Evolutionary conservation across 768 basidiomycete species (phyloP).

Genomic region (Pulveroboletus sp.): DNA sequence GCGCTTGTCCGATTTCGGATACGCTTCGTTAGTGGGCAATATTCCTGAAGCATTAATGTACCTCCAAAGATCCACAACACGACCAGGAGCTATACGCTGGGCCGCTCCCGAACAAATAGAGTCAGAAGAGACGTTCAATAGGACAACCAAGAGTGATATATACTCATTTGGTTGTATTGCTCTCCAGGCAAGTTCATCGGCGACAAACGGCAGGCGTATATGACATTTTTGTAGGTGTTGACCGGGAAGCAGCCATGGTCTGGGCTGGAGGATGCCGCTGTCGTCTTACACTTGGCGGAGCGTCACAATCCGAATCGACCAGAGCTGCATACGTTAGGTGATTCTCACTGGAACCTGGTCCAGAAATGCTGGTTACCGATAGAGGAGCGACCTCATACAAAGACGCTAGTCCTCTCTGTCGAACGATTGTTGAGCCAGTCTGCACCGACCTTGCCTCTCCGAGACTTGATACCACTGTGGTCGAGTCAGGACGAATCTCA

Average conservation of each 20-base stretch:
- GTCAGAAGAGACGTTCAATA: slow-evolving; percentile 7
- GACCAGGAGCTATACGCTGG: slow-evolving; percentile 39
- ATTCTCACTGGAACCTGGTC: slow-evolving; percentile 7
- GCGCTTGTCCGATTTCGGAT: slow-evolving; percentile 41
- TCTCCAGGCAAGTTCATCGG: slow-evolving; percentile 15
- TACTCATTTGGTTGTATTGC: slow-evolving; percentile 30
- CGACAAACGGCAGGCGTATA: neutral
- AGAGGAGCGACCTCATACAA: neutral
- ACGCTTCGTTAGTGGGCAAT: too few relatives aligned
- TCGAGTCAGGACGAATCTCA: neutral
- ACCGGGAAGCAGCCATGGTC: slow-evolving; percentile 14
- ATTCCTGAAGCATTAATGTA: neutral
- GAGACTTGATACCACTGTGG: neutral
- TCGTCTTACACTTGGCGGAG: slow-evolving; percentile 8
- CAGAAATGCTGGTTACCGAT: neutral
- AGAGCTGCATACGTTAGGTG: neutral
- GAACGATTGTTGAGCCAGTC: neutral
- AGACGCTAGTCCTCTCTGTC: neutral
- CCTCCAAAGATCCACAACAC: slow-evolving; percentile 26
- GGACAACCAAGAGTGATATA: too few relatives aligned
- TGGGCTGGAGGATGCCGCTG: neutral
- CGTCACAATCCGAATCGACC: slow-evolving; percentile 6
- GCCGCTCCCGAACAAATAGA: slow-evolving; percentile 35
- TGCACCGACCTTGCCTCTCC: neutral
- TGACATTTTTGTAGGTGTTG: slow-evolving; percentile 17